Evolutionary conservation across 345 rosid genomes (phyloP).

Genomic region (Lepidium africanum): DNA sequence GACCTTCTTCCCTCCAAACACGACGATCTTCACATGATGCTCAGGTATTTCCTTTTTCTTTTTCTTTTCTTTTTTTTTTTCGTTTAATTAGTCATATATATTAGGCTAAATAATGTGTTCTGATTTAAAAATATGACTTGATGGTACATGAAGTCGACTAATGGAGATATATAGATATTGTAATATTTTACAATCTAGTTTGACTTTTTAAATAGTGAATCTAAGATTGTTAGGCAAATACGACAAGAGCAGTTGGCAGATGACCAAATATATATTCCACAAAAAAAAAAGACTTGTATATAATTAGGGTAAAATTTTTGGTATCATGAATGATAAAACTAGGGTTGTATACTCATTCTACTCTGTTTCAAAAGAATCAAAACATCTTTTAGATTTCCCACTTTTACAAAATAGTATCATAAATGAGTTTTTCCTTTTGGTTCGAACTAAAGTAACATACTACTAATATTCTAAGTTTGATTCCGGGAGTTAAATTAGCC

Average conservation of each 20-base stretch:
- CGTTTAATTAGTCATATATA: not conserved
- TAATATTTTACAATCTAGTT: not conserved
- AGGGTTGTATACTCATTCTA: not conserved
- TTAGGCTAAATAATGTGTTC: not conserved
- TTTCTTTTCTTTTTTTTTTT: too few relatives aligned
- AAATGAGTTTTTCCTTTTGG: too few relatives aligned
- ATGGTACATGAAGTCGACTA: not conserved
- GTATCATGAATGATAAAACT: not conserved
- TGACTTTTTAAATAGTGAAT: constrained; percentile 3
- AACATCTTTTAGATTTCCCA: not conserved
- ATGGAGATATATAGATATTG: not conserved
- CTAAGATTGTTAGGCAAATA: not conserved
- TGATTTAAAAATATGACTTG: not conserved
- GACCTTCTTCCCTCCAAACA: constrained; percentile 61
- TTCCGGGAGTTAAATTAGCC: too few relatives aligned
- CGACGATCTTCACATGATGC: constrained; percentile 80
- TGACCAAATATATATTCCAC: not conserved
- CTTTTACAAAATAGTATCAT: not conserved
- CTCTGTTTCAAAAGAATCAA: not conserved
- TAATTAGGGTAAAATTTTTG: too few relatives aligned
- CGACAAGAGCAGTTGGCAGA: not conserved
- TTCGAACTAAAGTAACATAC: too few relatives aligned
- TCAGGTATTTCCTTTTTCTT: too few relatives aligned
- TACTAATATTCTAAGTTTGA: too few relatives aligned
- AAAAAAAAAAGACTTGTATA: not conserved